Evolutionary conservation across 768 basidiomycete genomes (phyloP).

Genomic region (Tricholoma sp.): DNA sequence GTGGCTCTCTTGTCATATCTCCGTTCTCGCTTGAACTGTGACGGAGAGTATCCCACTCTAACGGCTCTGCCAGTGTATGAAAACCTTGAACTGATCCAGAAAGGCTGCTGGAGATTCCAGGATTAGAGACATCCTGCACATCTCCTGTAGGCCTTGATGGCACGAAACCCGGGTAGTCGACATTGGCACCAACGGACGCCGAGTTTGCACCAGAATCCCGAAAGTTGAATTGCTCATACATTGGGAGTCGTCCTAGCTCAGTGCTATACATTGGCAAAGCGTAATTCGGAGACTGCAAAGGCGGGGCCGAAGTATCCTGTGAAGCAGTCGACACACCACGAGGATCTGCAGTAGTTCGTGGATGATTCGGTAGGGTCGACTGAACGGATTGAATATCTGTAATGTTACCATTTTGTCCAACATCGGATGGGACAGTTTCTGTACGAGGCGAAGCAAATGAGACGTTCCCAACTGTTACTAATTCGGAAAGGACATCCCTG

Average conservation of each 20-base stretch:
- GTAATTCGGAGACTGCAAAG: conserved; percentile 17
- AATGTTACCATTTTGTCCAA: conserved; percentile 15
- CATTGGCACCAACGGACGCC: not conserved
- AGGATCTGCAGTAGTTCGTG: conserved; percentile 21
- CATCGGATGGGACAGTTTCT: conserved; percentile 6
- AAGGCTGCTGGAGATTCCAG: not conserved
- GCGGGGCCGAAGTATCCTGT: conserved; percentile 11
- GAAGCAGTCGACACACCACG: conserved; percentile 22
- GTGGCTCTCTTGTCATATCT: not conserved
- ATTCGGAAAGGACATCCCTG: conserved; percentile 33
- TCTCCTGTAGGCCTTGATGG: not conserved
- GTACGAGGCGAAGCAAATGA: conserved; percentile 12
- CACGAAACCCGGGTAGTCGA: not conserved
- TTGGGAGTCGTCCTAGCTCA: conserved; percentile 53
- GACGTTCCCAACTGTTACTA: conserved; percentile 31
- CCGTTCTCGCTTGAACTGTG: not conserved
- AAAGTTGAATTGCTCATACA: conserved; percentile 37
- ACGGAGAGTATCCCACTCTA: not conserved
- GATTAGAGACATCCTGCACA: not conserved
- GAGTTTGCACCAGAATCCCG: conserved; percentile 19
- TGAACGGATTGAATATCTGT: not conserved
- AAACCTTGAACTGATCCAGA: not conserved
- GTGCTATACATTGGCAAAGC: conserved; percentile 51
- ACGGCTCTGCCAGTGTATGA: not conserved
- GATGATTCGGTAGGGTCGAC: conserved; percentile 1